phyloP scores from a whole-genome alignment of 2,329 filamentous ascomycete species.

The Penicillium crustosum region DNA sequence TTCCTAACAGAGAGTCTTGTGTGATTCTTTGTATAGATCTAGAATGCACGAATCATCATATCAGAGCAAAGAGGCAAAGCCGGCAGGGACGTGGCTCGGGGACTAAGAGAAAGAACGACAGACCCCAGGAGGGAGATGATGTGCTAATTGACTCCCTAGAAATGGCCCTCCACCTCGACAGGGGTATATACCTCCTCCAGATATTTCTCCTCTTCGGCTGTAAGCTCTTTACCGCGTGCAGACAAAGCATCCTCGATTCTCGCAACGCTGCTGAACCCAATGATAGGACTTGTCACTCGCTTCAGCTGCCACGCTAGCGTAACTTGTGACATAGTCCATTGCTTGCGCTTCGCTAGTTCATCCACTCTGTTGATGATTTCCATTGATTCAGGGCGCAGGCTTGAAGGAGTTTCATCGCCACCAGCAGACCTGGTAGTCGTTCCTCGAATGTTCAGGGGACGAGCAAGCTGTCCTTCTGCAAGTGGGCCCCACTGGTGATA shows the following conservation, averaged over 20 bases:
- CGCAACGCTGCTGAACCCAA: slow-evolving; percentile 16
- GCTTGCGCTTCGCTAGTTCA: slow-evolving; percentile 11
- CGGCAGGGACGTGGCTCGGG: not conserved
- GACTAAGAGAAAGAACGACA: not conserved
- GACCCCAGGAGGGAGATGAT: not conserved
- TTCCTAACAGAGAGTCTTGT: not conserved
- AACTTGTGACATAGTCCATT: slow-evolving; percentile 16
- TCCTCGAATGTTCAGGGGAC: slow-evolving; percentile 1
- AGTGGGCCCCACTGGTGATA: slow-evolving; percentile 3
- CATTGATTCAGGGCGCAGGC: slow-evolving; percentile 3
- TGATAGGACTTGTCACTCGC: slow-evolving; percentile 12
- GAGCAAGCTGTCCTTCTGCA: slow-evolving; percentile 2
- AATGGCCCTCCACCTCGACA: not conserved
- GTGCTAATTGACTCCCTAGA: not conserved
- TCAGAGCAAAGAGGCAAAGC: not conserved
- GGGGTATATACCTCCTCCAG: slow-evolving; percentile 60
- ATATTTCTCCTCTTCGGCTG: slow-evolving; percentile 59
- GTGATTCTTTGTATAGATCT: not conserved
- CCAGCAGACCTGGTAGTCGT: not conserved
- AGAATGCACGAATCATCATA: not conserved
- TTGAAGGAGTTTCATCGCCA: not conserved
- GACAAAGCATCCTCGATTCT: slow-evolving; percentile 18
- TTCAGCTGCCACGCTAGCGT: slow-evolving; percentile 10
- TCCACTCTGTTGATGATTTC: slow-evolving; percentile 16
- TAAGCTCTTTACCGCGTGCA: slow-evolving; percentile 11